Evolutionary conservation across 2,329 filamentous ascomycete genomes (phyloP).

Genomic region (Bipolaris oryzae): DNA sequence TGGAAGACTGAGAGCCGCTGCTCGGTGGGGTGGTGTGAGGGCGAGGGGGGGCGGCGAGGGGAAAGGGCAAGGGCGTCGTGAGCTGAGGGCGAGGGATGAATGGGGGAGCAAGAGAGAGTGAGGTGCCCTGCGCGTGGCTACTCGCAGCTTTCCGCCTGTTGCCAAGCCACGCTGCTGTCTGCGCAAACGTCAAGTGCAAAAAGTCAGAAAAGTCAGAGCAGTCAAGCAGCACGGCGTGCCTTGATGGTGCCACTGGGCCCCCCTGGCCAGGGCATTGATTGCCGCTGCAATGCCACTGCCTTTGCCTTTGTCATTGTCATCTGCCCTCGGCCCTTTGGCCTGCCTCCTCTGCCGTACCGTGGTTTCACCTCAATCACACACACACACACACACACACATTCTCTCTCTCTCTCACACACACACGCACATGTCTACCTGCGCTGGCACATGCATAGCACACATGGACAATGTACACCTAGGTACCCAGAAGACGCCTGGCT

Average conservation of each 20-base stretch:
- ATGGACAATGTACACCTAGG: not conserved
- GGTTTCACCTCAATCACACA: not conserved
- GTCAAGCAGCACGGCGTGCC: conserved; percentile 4
- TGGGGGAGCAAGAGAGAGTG: conserved; percentile 25
- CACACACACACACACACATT: not conserved
- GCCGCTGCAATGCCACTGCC: too few species aligned
- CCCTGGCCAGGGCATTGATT: too few species aligned
- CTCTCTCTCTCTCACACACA: too few species aligned
- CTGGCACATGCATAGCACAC: not conserved
- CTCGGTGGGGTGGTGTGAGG: conserved; percentile 26
- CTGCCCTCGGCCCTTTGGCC: too few species aligned
- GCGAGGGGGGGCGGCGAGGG: not conserved
- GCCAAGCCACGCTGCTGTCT: conserved; percentile 13
- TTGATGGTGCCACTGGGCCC: too few species aligned
- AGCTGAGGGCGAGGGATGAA: conserved; percentile 23
- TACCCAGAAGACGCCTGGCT: not conserved
- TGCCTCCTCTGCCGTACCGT: not conserved
- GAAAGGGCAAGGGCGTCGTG: conserved; percentile 19
- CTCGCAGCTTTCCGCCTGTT: conserved; percentile 15
- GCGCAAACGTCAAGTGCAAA: conserved; percentile 16
- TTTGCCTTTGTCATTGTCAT: too few species aligned
- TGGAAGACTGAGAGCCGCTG: conserved; percentile 48
- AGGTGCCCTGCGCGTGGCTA: conserved; percentile 12
- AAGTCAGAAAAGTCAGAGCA: not conserved
- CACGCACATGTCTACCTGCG: not conserved